phyloP scores from a whole-genome alignment of 129 eudicot species.

The Calendula officinalis region DNA sequence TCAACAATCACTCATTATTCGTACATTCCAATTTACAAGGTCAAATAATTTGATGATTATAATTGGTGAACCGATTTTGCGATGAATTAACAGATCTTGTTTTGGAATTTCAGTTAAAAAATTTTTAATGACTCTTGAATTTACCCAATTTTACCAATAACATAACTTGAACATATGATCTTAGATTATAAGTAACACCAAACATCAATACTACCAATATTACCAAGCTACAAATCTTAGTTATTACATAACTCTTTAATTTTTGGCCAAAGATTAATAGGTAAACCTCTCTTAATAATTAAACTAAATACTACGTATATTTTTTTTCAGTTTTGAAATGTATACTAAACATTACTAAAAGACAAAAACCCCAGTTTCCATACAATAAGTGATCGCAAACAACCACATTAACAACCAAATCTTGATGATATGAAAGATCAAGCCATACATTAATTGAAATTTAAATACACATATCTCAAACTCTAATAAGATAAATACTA shows the following conservation, averaged over 20 bases:
- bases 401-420: slow-evolving; percentile 27
- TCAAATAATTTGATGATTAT: slow-evolving; percentile 7
- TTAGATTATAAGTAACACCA: no score
- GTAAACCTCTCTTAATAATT: background rate
- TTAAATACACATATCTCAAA: slow-evolving; percentile 33
- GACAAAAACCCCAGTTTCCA: slow-evolving; percentile 18
- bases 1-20: slow-evolving; percentile 20
- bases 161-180: no score
- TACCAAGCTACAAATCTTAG: no score
- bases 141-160: no score
- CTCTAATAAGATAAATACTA: slow-evolving; percentile 75
- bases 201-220: no score
- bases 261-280: background rate
- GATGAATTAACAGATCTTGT: no score
- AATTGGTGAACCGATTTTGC: background rate
- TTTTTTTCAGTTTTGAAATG: background rate
- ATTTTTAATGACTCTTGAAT: no score
- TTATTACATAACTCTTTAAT: background rate
- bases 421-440: slow-evolving; percentile 27
- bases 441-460: slow-evolving; percentile 20
- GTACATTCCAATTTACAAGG: slow-evolving; percentile 14
- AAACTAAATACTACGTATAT: no score
- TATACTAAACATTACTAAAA: background rate
- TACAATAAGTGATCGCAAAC: background rate
- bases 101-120: no score